A percentile compares a stretch with the other conserved stretches of the same genome.
phyloP scores from a whole-genome alignment of 169 alveolate genomes.

The Cryptosporidium canis region DNA sequence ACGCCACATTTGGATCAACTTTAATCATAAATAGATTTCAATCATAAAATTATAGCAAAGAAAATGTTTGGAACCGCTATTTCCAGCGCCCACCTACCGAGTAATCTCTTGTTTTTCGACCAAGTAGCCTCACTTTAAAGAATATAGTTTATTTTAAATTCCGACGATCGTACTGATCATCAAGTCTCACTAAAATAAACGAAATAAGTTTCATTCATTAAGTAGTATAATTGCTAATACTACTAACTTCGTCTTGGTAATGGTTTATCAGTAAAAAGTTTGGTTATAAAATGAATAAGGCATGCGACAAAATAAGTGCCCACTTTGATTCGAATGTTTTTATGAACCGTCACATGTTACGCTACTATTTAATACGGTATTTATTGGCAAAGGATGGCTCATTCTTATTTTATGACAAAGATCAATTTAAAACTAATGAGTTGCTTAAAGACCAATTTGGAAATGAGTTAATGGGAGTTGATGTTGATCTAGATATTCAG shows the following conservation, averaged over 20 bases:
- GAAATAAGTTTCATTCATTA: background rate
- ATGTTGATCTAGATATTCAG: background rate
- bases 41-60: no score
- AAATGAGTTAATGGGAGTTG: background rate
- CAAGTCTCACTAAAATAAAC: no score
- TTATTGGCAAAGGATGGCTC: slow-evolving; percentile 4
- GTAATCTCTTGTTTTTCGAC: no score
- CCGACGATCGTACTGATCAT: no score
- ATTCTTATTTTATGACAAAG: background rate
- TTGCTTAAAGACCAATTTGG: background rate
- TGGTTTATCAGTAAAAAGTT: background rate
- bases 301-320: background rate
- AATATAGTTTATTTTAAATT: no score
- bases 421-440: background rate
- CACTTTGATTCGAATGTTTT: background rate
- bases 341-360: slow-evolving; percentile 8
- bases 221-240: background rate
- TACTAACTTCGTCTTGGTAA: no score
- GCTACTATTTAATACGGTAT: slow-evolving; percentile 7
- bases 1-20: background rate
- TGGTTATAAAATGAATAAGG: background rate
- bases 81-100: no score
- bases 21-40: no score
- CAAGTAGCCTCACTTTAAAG: no score
- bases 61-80: no score